Evolutionary conservation across 306 rosid genomes (phyloP), one percentile per base, ranked within the genome.

Genomic region (Cucurbita moschata): DNA sequence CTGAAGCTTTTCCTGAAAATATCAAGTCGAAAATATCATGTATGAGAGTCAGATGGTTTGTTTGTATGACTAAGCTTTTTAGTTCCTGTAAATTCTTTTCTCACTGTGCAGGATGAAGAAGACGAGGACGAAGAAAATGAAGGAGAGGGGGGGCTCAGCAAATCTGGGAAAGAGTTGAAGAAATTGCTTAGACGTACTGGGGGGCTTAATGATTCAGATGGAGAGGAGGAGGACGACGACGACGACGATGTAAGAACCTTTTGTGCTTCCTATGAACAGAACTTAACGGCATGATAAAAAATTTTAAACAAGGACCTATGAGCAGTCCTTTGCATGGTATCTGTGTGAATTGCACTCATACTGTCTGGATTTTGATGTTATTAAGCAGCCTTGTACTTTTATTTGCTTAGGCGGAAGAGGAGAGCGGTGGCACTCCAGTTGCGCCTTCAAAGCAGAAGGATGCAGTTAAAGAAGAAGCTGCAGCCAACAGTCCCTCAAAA

Each of bases 141-240:
- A 79, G 96, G 84, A 67, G 96, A 79, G 55, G 94, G 86, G n/a
- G 96, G 96, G 50, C 82, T 93, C 79, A 93, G 98, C 84, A 88
- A 93, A 87, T 87, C 97, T 43, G 97, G 98, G 64, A 93, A 93
- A 79, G 98, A 93, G 88, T 84, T 89, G 84, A 90, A 93, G 88
- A 89, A 90, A 87, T 73, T 90, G 76, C 92, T 88, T 75, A 96
- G 92, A 76, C 84, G 90, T 56, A 5, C 90, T 77, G 75, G 87
- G 71, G 97, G 97, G 54, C 67, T 90, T 71, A 79, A 80, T 86
- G 97, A 88, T 69, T 93, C 96, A 46, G 98, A 90, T 71, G 96
- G 82, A 43, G 98, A 90, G 10, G 98, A 93, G 0, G 51, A 46
- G 0, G 14, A 49, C 16, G 96, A 92, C 0, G 96, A 92, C 0